phyloP scores from a whole-genome alignment of 1,284 basidiomycete genomes.

The Cutaneotrichosporon dermatis region DNA sequence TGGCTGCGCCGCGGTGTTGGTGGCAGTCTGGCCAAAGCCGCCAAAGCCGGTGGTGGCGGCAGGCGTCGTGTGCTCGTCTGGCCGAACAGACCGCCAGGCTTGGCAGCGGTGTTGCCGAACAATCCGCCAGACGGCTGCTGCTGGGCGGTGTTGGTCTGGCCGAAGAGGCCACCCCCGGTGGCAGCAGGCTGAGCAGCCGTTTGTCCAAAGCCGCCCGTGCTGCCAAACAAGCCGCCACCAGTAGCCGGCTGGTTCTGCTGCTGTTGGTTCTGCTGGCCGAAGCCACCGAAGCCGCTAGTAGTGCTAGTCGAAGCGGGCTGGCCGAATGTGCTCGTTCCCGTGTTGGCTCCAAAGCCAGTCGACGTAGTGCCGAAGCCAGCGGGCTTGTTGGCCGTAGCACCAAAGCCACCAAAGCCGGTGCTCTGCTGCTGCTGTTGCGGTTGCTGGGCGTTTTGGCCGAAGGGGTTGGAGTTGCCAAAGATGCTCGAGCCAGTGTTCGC shows the following conservation, averaged over 20 bases:
- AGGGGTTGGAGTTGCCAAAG: conserved; percentile 19
- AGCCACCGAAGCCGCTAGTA: no score
- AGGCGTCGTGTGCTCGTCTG: conserved; percentile 12
- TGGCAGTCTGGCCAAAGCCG: conserved; percentile 31
- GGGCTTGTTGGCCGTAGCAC: conserved; percentile 20
- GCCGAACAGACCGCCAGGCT: conserved; percentile 48
- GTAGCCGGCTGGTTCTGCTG: conserved; percentile 29
- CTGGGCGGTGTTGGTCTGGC: conserved; percentile 21
- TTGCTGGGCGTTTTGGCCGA: conserved; percentile 34
- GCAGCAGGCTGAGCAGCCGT: conserved; percentile 27
- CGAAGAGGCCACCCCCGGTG: conserved; percentile 54
- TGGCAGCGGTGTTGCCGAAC: conserved; percentile 48
- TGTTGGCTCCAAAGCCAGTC: conserved; percentile 14
- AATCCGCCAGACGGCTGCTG: conserved; percentile 36
- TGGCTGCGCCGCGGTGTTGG: conserved; percentile 9
- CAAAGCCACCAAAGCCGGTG: conserved; percentile 43
- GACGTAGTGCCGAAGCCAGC: conserved; percentile 5
- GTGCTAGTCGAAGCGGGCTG: conserved; percentile 9
- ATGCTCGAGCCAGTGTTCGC: conserved; percentile 29
- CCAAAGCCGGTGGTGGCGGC: conserved; percentile 18
- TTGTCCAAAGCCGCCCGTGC: conserved; percentile 24
- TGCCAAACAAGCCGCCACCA: conserved; percentile 32
- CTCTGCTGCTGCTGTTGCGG: conserved; percentile 23
- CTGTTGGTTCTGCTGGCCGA: conserved; percentile 21
- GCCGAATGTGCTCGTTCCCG: conserved; percentile 41